Percentiles rank a stretch among this genome's conserved stretches.
Conservation (phyloP, 2,329 filamentous ascomycete species). For the Camillea tinctor region DNA sequence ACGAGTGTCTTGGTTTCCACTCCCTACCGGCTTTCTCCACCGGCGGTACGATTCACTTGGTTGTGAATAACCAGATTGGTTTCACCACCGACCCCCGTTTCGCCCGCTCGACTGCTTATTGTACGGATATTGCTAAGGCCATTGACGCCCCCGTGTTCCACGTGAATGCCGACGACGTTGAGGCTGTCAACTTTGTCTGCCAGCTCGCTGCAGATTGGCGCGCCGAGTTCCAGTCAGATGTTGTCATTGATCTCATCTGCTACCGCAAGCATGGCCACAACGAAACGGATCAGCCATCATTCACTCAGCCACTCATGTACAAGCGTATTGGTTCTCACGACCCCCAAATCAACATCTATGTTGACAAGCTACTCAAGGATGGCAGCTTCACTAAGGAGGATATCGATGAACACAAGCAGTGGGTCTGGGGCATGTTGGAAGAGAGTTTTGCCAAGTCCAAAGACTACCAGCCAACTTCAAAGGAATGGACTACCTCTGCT, state of each 20-base stretch:
- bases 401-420: slow-evolving; percentile 98
- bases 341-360: slow-evolving; percentile 85
- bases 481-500: slow-evolving; percentile 97
- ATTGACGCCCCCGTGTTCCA: slow-evolving; percentile 99
- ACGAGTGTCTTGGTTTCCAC: slow-evolving; percentile 98
- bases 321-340: slow-evolving; percentile 88
- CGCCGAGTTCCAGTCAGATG: slow-evolving; percentile 97
- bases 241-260: slow-evolving; percentile 97
- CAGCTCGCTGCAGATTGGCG: slow-evolving; percentile 97
- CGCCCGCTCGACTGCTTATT: slow-evolving; percentile 95
- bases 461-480: slow-evolving; percentile 93
- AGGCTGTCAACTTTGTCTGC: slow-evolving; percentile 97
- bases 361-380: slow-evolving; percentile 85
- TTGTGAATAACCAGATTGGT: slow-evolving; percentile 99
- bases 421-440: slow-evolving; percentile 99
- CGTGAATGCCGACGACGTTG: slow-evolving; percentile 97
- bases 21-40: slow-evolving; percentile 94
- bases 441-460: slow-evolving; percentile 97
- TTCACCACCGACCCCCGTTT: slow-evolving; percentile 99
- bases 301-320: slow-evolving; percentile 99
- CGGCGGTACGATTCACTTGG: slow-evolving; percentile 92
- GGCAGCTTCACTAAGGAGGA: slow-evolving; percentile 97
- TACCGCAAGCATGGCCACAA: slow-evolving; percentile 99
- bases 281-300: slow-evolving; percentile 98
- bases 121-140: slow-evolving; percentile 97